Conservation (phyloP, 164 flowering plant genomes). For the Stephania cephalantha region DNA sequence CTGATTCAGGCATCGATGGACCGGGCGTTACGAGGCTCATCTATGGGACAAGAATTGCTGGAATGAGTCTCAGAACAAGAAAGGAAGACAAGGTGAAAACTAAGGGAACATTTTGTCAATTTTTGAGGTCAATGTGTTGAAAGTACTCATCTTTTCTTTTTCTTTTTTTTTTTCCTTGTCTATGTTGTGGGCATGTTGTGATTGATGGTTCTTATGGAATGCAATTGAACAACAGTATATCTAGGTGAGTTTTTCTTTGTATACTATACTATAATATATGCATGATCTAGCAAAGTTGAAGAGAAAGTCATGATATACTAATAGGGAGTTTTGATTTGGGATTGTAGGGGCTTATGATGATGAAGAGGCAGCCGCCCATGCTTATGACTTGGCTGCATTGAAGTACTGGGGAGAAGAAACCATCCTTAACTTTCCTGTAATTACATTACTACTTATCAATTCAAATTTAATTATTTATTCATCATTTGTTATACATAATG, state of each 20-base stretch:
- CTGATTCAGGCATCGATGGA: slow-evolving; percentile 77
- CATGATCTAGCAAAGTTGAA: not conserved
- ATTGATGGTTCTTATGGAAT: slow-evolving; percentile 16
- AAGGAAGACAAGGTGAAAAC: slow-evolving; percentile 75
- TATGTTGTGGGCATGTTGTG: not conserved
- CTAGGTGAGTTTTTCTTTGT: slow-evolving; percentile 44
- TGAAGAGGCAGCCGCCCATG: slow-evolving; percentile 90
- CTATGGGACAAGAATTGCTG: slow-evolving; percentile 93
- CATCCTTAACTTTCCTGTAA: slow-evolving; percentile 82
- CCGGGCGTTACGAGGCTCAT: slow-evolving; percentile 93
- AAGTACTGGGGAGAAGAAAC: slow-evolving; percentile 93
- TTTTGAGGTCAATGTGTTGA: not conserved
- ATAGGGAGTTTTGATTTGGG: not conserved
- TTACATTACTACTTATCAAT: not conserved
- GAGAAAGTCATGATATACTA: not conserved
- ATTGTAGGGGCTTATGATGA: slow-evolving; percentile 82
- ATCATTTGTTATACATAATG: not conserved
- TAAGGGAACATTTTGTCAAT: no score
- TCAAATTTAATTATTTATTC: not conserved
- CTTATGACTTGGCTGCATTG: slow-evolving; percentile 92
- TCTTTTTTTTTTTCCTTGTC: not conserved
- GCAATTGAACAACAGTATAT: slow-evolving; percentile 46
- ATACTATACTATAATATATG: not conserved
- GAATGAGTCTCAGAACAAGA: slow-evolving; percentile 85
- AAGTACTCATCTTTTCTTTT: slow-evolving; percentile 3